Evolutionary conservation across 164 flowering plant genomes (phyloP).

Genomic region (Brasenia schreberi): DNA sequence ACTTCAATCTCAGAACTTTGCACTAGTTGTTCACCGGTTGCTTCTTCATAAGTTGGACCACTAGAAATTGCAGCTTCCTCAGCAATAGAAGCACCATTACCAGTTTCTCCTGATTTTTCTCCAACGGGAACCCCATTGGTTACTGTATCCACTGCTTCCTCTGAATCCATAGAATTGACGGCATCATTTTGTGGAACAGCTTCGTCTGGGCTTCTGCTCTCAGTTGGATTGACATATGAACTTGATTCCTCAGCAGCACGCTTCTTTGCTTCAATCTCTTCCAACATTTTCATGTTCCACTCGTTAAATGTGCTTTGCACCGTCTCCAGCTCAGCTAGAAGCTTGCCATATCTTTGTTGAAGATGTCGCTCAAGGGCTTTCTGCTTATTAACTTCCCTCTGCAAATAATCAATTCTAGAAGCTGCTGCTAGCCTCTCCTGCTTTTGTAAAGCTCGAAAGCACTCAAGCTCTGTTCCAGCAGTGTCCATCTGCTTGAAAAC

Average conservation of each 20-base stretch:
- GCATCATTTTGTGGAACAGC: neutral
- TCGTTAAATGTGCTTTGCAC: slow-evolving; percentile 26
- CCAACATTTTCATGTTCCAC: slow-evolving; percentile 27
- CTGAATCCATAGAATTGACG: neutral
- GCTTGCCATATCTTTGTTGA: slow-evolving; percentile 62
- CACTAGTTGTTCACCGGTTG: neutral
- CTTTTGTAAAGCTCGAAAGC: slow-evolving; percentile 75
- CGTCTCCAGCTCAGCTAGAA: slow-evolving; percentile 47
- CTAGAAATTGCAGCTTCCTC: neutral
- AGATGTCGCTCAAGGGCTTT: slow-evolving; percentile 66
- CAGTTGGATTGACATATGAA: slow-evolving; percentile 9
- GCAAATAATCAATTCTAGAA: slow-evolving; percentile 44
- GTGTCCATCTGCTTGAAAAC: slow-evolving; percentile 83
- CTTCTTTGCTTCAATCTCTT: slow-evolving; percentile 37
- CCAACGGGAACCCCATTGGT: no score
- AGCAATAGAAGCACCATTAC: neutral
- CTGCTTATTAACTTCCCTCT: slow-evolving; percentile 83
- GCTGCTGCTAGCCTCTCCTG: slow-evolving; percentile 82
- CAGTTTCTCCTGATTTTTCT: no score
- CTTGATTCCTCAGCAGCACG: slow-evolving; percentile 16
- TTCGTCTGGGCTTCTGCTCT: neutral
- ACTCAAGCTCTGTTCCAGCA: slow-evolving; percentile 84
- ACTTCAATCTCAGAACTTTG: neutral
- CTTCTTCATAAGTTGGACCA: neutral
- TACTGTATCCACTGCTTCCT: neutral